Evolutionary conservation across 805 yeast species (phyloP).

Genomic region (Wickerhamomyces mucosus): DNA sequence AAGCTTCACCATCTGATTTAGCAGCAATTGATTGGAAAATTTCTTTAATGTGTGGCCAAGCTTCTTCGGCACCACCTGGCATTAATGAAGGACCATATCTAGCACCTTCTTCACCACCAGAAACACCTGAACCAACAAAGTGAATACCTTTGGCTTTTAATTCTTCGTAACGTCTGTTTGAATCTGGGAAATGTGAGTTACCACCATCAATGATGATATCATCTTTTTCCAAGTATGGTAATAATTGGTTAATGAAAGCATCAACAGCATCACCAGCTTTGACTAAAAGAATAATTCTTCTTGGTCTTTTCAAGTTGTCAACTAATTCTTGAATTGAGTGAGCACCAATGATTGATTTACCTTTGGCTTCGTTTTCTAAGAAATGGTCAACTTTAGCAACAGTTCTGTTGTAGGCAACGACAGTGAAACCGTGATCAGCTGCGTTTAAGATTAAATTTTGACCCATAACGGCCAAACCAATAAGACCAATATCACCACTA

Average conservation of each 20-base stretch:
- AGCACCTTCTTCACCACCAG: slow-evolving; percentile 99
- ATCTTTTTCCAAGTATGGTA: slow-evolving; percentile 89
- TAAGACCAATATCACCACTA: slow-evolving; percentile 94
- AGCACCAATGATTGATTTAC: slow-evolving; percentile 93
- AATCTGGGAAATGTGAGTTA: slow-evolving; percentile 98
- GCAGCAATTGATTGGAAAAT: slow-evolving; percentile 96
- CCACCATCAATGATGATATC: slow-evolving; percentile 99
- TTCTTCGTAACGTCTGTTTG: slow-evolving; percentile 93
- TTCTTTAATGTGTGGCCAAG: slow-evolving; percentile 97
- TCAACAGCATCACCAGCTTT: slow-evolving; percentile 97
- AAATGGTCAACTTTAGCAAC: slow-evolving; percentile 92
- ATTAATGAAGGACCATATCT: slow-evolving; percentile 97
- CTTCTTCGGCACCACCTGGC: slow-evolving; percentile 99
- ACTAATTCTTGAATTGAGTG: slow-evolving; percentile 82
- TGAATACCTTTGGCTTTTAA: slow-evolving; percentile 78
- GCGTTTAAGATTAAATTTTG: slow-evolving; percentile 94
- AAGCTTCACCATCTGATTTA: slow-evolving; percentile 96
- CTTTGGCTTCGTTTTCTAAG: slow-evolving; percentile 92
- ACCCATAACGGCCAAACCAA: slow-evolving; percentile 99
- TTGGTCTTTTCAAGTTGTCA: slow-evolving; percentile 89
- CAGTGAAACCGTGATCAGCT: slow-evolving; percentile 98
- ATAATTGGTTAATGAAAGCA: slow-evolving; percentile 74
- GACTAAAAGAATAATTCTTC: slow-evolving; percentile 88
- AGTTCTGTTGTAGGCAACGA: slow-evolving; percentile 98
- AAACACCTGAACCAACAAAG: slow-evolving; percentile 98